Conservation (phyloP, 2,329 filamentous ascomycete genomes). For the Botrytis tulipae region DNA sequence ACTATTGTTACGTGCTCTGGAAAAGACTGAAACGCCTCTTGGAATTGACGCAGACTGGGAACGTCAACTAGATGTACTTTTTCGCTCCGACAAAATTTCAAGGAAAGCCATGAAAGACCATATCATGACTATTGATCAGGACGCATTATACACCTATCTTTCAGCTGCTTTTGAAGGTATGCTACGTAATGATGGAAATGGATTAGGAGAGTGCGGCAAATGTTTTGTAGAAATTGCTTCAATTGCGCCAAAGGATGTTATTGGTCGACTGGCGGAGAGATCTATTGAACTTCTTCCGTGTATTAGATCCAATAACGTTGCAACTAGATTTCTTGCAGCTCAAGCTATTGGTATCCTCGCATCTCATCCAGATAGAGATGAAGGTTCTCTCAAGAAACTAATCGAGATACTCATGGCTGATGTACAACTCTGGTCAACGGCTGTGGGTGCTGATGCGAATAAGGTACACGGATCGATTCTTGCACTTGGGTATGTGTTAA, state of each 20-base stretch:
- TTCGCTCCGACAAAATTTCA: slow-evolving; percentile 67
- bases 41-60: slow-evolving; percentile 80
- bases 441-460: slow-evolving; percentile 58
- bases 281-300: slow-evolving; percentile 55
- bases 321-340: slow-evolving; percentile 64
- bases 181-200: slow-evolving; percentile 42
- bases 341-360: slow-evolving; percentile 73
- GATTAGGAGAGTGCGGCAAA: slow-evolving; percentile 48
- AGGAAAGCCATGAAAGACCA: slow-evolving; percentile 58
- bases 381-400: slow-evolving; percentile 43
- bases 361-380: slow-evolving; percentile 56
- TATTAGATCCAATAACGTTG: slow-evolving; percentile 69
- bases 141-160: slow-evolving; percentile 47
- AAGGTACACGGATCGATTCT: slow-evolving; percentile 60
- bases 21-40: slow-evolving; percentile 34
- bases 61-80: slow-evolving; percentile 68
- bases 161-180: slow-evolving; percentile 58
- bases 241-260: slow-evolving; percentile 49
- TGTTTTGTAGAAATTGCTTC: slow-evolving; percentile 55
- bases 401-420: slow-evolving; percentile 48
- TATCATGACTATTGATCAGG: slow-evolving; percentile 45
- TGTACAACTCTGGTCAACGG: slow-evolving; percentile 49
- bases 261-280: slow-evolving; percentile 50
- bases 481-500: slow-evolving; percentile 56
- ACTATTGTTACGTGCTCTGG: slow-evolving; percentile 54